Evolutionary conservation across 495 filamentous ascomycete species (phyloP), one percentile per base, ranked within the genome.

Genomic region (Ascodesmis nigricans): DNA sequence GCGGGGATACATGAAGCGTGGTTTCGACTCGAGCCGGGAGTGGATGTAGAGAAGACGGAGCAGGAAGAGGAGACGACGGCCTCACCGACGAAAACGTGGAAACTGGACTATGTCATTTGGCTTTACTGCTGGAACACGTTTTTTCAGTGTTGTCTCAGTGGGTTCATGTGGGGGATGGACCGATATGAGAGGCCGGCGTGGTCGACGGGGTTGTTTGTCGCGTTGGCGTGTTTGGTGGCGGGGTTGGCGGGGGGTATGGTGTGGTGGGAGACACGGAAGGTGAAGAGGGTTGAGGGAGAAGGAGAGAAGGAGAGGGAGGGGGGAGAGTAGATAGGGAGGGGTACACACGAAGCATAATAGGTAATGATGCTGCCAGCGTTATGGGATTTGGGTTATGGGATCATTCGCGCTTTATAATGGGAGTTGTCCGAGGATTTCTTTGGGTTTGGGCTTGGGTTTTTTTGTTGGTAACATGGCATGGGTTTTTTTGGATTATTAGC

Each of bases 131-230:
- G 58, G 49, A 87, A 90, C 49, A 83, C 77, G 0, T 66, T 84
- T 43, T 61, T 81, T 7, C 80, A 87, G 50, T 56, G 50, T 20
- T 62, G 61, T 2, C 59, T 91, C 1, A 75, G 70, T 11, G 66
- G 62, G 3, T 74, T 77, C 52, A 87, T 87, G 79, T 87, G 76
- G 75, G 71, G 64, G 0, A 57, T 70, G 50, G 76, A 79, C 45
- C 57, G 79, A 13, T 69, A 65, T 49, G 53, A 69, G 9, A 60
- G 80, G 18, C 78, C 80, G 1, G 60, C 61, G 11, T 83, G 77
- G 75, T 59, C 64, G 4, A 82, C 75, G 1, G 79, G 78, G 1
- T 46, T 74, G 5, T 73, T 84, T 46, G 71, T 87, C 2, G 71
- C 63, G 0, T 39, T 83, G 6, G 76, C 67, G 0, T 77, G 66